Conservation (phyloP, 2,329 filamentous ascomycete species). For the Trichoderma oligosporum region DNA sequence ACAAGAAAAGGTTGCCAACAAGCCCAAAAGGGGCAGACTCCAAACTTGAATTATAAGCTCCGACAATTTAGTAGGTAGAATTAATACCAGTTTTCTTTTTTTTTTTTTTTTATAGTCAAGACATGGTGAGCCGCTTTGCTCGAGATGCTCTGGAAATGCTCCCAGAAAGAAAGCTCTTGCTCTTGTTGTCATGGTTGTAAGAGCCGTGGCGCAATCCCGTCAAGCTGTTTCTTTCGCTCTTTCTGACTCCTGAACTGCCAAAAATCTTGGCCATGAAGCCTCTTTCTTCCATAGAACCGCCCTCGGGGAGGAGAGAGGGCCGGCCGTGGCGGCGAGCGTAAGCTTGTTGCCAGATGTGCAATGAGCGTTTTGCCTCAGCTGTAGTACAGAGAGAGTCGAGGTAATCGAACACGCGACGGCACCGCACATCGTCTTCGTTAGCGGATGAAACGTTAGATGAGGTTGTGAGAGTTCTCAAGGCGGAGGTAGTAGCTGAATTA, state of each 20-base stretch:
- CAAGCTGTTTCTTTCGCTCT: slow-evolving; percentile 26
- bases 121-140: slow-evolving; percentile 15
- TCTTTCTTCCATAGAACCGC: slow-evolving; percentile 32
- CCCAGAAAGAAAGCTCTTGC: slow-evolving; percentile 13
- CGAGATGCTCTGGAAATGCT: not conserved
- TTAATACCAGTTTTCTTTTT: not conserved
- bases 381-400: slow-evolving; percentile 48
- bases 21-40: not conserved
- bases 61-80: not conserved
- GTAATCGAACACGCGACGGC: slow-evolving; percentile 43
- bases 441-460: slow-evolving; percentile 19
- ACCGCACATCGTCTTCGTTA: slow-evolving; percentile 41
- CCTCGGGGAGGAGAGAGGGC: slow-evolving; percentile 40
- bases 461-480: slow-evolving; percentile 27
- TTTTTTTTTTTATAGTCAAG: no score
- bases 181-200: not conserved
- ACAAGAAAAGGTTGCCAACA: not conserved
- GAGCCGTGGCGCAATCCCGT: not conserved
- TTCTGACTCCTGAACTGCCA: slow-evolving; percentile 21
- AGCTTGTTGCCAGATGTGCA: slow-evolving; percentile 47
- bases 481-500: slow-evolving; percentile 33
- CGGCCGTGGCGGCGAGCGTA: slow-evolving; percentile 43
- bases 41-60: not conserved
- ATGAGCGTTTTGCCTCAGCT: slow-evolving; percentile 43
- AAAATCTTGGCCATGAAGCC: slow-evolving; percentile 31